phyloP scores from a whole-genome alignment of 2,329 filamentous ascomycete species.

The Colletotrichum zoysiae region DNA sequence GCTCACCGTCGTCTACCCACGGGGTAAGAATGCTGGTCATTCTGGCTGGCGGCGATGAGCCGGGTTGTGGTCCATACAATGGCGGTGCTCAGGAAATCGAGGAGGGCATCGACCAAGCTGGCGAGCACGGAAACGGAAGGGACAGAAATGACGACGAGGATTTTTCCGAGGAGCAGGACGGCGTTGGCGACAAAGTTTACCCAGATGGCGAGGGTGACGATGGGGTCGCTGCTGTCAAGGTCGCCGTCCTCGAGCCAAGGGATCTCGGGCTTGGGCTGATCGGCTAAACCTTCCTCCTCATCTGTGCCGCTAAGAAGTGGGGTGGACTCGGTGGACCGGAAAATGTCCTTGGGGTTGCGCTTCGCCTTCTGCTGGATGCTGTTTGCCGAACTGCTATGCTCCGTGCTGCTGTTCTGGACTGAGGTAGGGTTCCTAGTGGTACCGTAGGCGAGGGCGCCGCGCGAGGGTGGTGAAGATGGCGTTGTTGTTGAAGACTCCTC shows the following conservation, averaged over 20 bases:
- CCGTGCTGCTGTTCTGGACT: slow-evolving; percentile 39
- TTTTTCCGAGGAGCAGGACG: slow-evolving; percentile 80
- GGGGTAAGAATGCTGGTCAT: slow-evolving; percentile 81
- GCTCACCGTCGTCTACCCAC: slow-evolving; percentile 75
- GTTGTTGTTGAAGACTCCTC: slow-evolving; percentile 67
- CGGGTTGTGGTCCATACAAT: slow-evolving; percentile 85
- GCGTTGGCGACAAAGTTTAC: slow-evolving; percentile 85
- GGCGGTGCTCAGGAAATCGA: slow-evolving; percentile 84
- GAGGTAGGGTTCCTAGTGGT: slow-evolving; percentile 30
- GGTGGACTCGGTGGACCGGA: slow-evolving; percentile 78
- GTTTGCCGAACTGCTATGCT: slow-evolving; percentile 42
- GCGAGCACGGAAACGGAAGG: slow-evolving; percentile 86
- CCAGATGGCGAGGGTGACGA: slow-evolving; percentile 90
- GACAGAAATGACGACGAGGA: slow-evolving; percentile 81
- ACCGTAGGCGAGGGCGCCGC: slow-evolving; percentile 42
- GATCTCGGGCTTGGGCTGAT: slow-evolving; percentile 66
- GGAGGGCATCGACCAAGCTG: slow-evolving; percentile 81
- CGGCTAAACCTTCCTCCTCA: slow-evolving; percentile 53
- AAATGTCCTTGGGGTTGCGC: slow-evolving; percentile 87
- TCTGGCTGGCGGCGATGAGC: slow-evolving; percentile 73
- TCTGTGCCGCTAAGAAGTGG: slow-evolving; percentile 70
- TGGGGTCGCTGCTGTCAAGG: slow-evolving; percentile 77
- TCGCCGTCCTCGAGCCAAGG: slow-evolving; percentile 80
- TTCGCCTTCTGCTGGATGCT: slow-evolving; percentile 68
- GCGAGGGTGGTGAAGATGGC: slow-evolving; percentile 47